These are phyloP conservation scores for Phallus indusiatus DNA, from an alignment of 768 basidiomycete species.

Conservation along the genomic window DNA sequence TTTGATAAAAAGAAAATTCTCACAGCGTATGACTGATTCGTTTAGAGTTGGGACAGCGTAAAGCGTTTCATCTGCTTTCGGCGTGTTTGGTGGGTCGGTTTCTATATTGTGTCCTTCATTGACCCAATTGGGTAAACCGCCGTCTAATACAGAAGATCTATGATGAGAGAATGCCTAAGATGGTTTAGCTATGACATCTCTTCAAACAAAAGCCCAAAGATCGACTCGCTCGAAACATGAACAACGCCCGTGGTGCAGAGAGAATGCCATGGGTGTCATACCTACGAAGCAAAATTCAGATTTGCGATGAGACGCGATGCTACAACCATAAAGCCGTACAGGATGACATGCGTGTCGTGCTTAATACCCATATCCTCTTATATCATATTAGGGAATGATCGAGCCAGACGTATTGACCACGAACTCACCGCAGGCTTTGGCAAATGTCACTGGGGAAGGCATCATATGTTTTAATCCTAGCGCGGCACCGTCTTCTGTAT, in stretches of 20 bases:
- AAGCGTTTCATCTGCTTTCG: constrained; percentile 17
- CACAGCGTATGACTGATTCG: constrained; percentile 44
- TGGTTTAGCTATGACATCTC: not conserved
- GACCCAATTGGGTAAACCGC: constrained; percentile 83
- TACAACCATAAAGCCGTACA: constrained; percentile 37
- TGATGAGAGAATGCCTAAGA: constrained; percentile 67
- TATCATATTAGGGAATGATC: constrained; percentile 12
- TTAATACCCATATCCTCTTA: constrained; percentile 64
- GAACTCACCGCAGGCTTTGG: constrained; percentile 66
- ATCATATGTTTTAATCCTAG: constrained; percentile 93
- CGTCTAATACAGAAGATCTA: constrained; percentile 81
- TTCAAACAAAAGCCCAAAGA: not conserved
- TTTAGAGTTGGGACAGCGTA: constrained; percentile 52
- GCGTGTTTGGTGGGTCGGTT: constrained; percentile 18
- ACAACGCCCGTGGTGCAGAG: constrained; percentile 85
- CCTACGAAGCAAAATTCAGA: constrained; percentile 27
- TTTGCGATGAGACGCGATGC: not conserved
- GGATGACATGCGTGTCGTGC: constrained; percentile 67
- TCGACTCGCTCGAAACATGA: constrained; percentile 67
- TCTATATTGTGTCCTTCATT: constrained; percentile 54
- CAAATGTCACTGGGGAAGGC: constrained; percentile 63
- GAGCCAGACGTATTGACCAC: not conserved
- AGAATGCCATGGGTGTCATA: constrained; percentile 91
- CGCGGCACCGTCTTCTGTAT: constrained; percentile 35
- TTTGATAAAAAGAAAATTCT: not conserved